A percentile compares a stretch with the other conserved stretches of the same genome.
Evolutionary conservation across 441 rosid species (phyloP).

Genomic region (Populus tomentosa): DNA sequence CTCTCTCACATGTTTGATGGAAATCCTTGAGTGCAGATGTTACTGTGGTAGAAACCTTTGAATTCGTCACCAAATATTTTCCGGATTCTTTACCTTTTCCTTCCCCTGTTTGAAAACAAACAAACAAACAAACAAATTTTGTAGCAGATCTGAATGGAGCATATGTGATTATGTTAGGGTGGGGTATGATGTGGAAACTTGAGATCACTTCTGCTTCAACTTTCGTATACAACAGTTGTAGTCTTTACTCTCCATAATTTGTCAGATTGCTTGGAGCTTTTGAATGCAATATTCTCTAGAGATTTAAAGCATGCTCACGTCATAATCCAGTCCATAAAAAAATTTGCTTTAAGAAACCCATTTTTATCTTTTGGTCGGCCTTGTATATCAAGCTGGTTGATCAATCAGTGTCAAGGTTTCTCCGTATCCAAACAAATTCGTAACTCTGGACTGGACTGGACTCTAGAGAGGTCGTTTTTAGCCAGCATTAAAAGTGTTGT

Average conservation of each 20-base stretch:
- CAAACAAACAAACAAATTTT: background rate
- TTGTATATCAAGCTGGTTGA: background rate
- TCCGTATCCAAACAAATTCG: background rate
- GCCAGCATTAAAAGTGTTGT: background rate
- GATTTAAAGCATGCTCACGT: background rate
- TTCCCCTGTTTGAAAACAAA: background rate
- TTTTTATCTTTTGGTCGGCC: conserved; percentile 5
- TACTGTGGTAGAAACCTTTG: background rate
- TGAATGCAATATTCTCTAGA: conserved; percentile 7
- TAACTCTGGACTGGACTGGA: background rate
- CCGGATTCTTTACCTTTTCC: background rate
- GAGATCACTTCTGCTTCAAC: background rate
- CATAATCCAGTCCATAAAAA: background rate
- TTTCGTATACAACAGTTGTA: conserved; percentile 2
- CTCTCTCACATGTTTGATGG: background rate
- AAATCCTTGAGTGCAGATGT: background rate
- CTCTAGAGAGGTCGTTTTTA: background rate
- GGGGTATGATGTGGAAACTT: background rate
- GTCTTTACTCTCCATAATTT: background rate
- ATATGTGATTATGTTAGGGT: background rate
- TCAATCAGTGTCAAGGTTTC: conserved; percentile 1
- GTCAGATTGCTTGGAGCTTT: conserved; percentile 6
- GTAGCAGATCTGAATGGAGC: background rate
- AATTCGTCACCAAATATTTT: background rate
- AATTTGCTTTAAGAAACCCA: conserved; percentile 1